phyloP scores from a whole-genome alignment of 2,329 filamentous ascomycete genomes.

The Delphinella strobiligena region DNA sequence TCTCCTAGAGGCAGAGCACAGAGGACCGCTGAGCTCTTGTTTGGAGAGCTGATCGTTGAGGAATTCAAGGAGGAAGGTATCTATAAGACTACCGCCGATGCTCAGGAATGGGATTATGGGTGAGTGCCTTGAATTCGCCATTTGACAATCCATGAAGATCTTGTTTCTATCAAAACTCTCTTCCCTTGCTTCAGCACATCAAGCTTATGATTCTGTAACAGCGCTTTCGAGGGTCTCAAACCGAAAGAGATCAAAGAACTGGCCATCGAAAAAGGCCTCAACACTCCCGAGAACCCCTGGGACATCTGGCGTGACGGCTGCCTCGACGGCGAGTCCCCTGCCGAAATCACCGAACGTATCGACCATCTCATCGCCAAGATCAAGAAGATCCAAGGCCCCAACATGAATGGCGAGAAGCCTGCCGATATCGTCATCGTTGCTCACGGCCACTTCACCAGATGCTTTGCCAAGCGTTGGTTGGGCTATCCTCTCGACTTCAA shows the following conservation, averaged over 20 bases:
- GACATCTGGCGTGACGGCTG: constrained; percentile 85
- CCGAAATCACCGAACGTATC: constrained; percentile 59
- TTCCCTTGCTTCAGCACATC: background rate
- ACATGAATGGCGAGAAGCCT: constrained; percentile 30
- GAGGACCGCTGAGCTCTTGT: constrained; percentile 74
- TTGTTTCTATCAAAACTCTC: background rate
- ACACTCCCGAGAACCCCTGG: constrained; percentile 43
- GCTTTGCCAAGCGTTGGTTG: constrained; percentile 80
- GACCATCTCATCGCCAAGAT: constrained; percentile 72
- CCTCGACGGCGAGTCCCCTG: constrained; percentile 50
- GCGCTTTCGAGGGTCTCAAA: constrained; percentile 46
- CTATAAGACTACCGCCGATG: constrained; percentile 38
- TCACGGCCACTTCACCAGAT: constrained; percentile 79
- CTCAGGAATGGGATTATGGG: constrained; percentile 50
- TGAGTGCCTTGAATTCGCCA: background rate
- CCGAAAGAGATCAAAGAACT: constrained; percentile 36
- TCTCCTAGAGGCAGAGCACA: constrained; percentile 78
- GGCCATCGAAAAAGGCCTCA: constrained; percentile 31
- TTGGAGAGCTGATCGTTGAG: constrained; percentile 1
- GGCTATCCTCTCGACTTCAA: constrained; percentile 61
- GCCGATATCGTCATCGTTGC: constrained; percentile 72
- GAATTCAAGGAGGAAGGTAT: constrained; percentile 43
- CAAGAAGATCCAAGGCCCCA: constrained; percentile 36
- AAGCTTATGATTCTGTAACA: background rate
- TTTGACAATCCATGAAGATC: too few species aligned